Base-by-base conservation (phyloP, 148 eudicot genomes). In the Beta vulgaris region DNA sequence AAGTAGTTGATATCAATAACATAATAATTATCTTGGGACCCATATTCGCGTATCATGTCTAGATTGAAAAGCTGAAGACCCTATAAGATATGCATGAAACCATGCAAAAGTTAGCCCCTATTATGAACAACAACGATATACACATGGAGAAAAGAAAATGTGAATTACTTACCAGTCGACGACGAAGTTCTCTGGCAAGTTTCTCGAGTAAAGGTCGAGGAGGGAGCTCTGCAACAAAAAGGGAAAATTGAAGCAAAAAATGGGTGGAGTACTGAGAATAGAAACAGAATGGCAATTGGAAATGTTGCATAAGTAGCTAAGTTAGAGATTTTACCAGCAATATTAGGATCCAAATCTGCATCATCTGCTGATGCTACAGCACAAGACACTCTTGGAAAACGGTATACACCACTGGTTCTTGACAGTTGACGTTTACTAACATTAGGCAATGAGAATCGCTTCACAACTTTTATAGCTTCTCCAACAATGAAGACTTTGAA, bases 291-390 rank as follows among this genome's bases (percentile, higher is more conserved):
- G 63, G 16, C 15, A 54, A 54, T 21, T 11, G 63, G 16, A 9
- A 54, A 54, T 21, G 37, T 10, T 46, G 25, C 6, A 62, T 29
- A 59, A 46, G 32, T 37, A 72, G 43, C 9, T 28, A 37, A 73
- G 8, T n/a, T 34, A 16, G 19, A 61, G 55, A 60, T 25, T 76
- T 78, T 76, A 94, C 98, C 96, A 73, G 87, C 97, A 75, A 95
- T 77, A 54, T 71, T 49, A 46, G 99, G 98, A 74, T 89, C 97
- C 43, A 95, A 77, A 76, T 92, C 98, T 59, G 99, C 99, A 80
- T 91, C 98, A 85, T 95, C 99, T 43, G 98, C 99, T 57, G 94
- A 92, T 59, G 96, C 97, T 32, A 91, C 92, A 66, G 97, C 96
- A 88, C 92, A 91, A 79, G 99, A 95, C 68, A 95, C 99, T 85